phyloP scores from a whole-genome alignment of 257 asterid genomes.

The Nicotiana benthamiana region DNA sequence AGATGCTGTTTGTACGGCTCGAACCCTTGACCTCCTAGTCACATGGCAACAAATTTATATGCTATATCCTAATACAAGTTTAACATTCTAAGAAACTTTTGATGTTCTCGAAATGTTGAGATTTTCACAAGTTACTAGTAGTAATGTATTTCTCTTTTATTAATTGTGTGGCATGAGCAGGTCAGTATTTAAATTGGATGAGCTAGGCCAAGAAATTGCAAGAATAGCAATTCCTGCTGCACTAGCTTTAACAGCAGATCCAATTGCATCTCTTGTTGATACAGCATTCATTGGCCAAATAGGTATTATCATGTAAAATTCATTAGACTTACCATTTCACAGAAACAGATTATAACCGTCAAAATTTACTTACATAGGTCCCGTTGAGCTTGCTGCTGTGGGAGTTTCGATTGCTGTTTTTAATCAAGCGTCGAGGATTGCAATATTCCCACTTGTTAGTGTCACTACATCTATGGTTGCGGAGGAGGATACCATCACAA shows the following conservation, averaged over 20 bases:
- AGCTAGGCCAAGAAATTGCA: constrained; percentile 56
- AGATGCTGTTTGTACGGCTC: too few species aligned
- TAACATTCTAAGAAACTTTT: not conserved
- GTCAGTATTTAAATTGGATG: constrained; percentile 51
- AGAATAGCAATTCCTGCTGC: constrained; percentile 65
- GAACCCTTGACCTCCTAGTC: too few species aligned
- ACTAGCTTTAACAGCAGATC: constrained; percentile 76
- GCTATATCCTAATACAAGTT: not conserved
- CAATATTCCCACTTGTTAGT: constrained; percentile 64
- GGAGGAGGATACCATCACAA: constrained; percentile 45
- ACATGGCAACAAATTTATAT: too few species aligned
- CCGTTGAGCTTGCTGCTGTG: constrained; percentile 63
- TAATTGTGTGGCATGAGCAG: constrained; percentile 19
- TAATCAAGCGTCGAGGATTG: constrained; percentile 60
- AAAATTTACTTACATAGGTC: constrained; percentile 24
- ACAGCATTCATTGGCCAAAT: constrained; percentile 81
- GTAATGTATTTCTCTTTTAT: not conserved
- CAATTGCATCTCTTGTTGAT: constrained; percentile 74
- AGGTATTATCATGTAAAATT: constrained; percentile 24
- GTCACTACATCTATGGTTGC: constrained; percentile 67
- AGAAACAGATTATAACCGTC: not conserved
- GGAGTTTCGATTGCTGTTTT: constrained; percentile 69
- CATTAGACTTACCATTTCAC: not conserved
- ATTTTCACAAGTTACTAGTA: not conserved
- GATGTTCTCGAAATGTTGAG: not conserved